Base-by-base conservation (phyloP, 257 asterid genomes). In the Marsdenia floribunda region DNA sequence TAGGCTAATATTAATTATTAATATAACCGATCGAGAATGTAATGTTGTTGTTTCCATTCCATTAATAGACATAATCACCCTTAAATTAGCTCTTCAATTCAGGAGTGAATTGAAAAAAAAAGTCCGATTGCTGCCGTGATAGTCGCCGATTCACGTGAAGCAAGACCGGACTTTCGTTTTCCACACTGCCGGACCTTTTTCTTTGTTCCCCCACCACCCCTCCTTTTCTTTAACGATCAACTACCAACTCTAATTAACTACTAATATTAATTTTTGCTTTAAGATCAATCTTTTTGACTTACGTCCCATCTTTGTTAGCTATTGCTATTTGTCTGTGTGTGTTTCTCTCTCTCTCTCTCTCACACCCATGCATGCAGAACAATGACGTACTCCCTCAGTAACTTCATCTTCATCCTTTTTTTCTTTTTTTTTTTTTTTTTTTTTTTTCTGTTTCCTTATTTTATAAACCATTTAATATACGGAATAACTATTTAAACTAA, bases 81-180 rank as follows among this genome's bases (percentile, higher is more conserved):
- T 9, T 49, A 33, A 63, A 26, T 61, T 63, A 33, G 69, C 22
- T 63, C 69, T 33, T 14, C 24, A 29, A 11, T 55, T 5, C 9
- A 46, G 29, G 63, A 59, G 53, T 68, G 26, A 15, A 2, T 15
- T 19, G 15, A 18, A 55, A 52, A 18, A 55, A 52, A 61, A 72
- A 77, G 64, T 72, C 72, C 76, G 68, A 77, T 8, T 3, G 68
- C 81, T n/a, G 60, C 81, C 81, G 81, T 77, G 81, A 77, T 77
- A 72, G 81, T 64, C 81, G 81, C 77, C 76, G 73, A n/a, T 77
- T 72, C 81, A 63, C 81, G 73, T 72, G 77, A 77, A 29, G 70
- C 76, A 70, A 77, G 64, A 75, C 80, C 80, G 80, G 80, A 77
- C 40, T 53, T 6, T 6, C 64, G 49, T 64, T 64, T 63, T 77